Percentiles rank a stretch among this genome's conserved stretches.
Conservation (phyloP, 257 asterid species). For the Ajuga chamaepitys region DNA sequence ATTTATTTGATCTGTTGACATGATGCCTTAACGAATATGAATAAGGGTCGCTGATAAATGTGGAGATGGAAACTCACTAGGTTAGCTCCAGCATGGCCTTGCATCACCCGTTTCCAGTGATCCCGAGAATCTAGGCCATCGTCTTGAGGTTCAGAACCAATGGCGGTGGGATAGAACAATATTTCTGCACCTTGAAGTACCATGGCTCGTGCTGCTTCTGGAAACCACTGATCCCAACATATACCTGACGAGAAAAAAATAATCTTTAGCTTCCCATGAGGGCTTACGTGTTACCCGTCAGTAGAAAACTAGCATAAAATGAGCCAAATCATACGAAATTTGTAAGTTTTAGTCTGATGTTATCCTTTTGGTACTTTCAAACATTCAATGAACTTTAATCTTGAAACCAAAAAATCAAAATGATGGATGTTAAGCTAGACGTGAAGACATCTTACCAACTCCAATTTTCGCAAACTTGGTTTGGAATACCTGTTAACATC, state of each 20-base stretch:
- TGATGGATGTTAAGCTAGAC: background rate
- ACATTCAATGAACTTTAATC: background rate
- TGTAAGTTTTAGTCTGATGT: background rate
- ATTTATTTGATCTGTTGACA: background rate
- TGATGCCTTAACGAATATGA: background rate
- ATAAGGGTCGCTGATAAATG: background rate
- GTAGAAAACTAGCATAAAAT: background rate
- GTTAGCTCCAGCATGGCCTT: constrained; percentile 98
- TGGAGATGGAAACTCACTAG: constrained; percentile 42
- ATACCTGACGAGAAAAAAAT: constrained; percentile 43
- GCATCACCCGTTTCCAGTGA: constrained; percentile 98
- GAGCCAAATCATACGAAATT: background rate
- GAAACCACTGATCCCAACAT: constrained; percentile 99
- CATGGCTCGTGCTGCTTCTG: constrained; percentile 98
- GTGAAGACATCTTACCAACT: constrained; percentile 56
- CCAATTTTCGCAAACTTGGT: constrained; percentile 91
- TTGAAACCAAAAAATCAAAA: background rate
- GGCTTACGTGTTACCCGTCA: background rate
- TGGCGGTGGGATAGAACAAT: constrained; percentile 93
- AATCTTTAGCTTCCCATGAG: background rate
- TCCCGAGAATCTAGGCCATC: constrained; percentile 87
- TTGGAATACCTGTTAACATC: constrained; percentile 63
- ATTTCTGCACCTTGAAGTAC: constrained; percentile 97
- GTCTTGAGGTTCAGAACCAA: constrained; percentile 99
- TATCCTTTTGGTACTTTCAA: background rate